Conservation (phyloP, 306 rosid species). For the Vigna nakashimae region DNA sequence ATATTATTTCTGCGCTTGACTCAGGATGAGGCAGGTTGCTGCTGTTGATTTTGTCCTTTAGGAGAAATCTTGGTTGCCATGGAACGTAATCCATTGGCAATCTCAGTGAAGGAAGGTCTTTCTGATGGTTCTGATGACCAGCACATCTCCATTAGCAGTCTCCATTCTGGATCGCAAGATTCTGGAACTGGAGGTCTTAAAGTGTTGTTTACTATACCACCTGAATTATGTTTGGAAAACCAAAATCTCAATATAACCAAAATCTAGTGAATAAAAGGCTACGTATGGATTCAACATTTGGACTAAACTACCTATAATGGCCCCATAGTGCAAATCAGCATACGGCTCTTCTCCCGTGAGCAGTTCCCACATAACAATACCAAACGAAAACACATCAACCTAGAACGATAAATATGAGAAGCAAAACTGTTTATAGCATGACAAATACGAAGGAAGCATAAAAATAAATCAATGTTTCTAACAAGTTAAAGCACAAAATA, state of each 20-base stretch:
- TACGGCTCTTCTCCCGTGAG: slow-evolving; percentile 95
- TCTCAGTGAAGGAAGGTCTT: slow-evolving; percentile 81
- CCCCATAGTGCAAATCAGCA: slow-evolving; percentile 89
- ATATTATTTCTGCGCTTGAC: slow-evolving; percentile 58
- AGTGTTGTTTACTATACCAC: slow-evolving; percentile 95
- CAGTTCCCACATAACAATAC: slow-evolving; percentile 94
- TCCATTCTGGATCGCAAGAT: slow-evolving; percentile 81
- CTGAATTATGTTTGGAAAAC: slow-evolving; percentile 52
- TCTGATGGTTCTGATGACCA: slow-evolving; percentile 90
- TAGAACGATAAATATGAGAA: slow-evolving; percentile 41
- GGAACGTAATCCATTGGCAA: slow-evolving; percentile 71
- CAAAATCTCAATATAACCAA: slow-evolving; percentile 37
- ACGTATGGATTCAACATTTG: slow-evolving; percentile 1
- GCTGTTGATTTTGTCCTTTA: slow-evolving; percentile 69
- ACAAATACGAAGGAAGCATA: slow-evolving; percentile 20
- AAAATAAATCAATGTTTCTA: slow-evolving; percentile 23
- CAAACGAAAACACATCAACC: slow-evolving; percentile 94
- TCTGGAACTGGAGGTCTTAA: slow-evolving; percentile 80
- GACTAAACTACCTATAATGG: slow-evolving; percentile 76
- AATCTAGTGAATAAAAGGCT: not conserved
- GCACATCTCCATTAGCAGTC: slow-evolving; percentile 79
- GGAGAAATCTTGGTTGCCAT: slow-evolving; percentile 76
- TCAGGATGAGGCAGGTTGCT: slow-evolving; percentile 53
- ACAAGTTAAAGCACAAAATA: slow-evolving; percentile 43
- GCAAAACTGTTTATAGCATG: slow-evolving; percentile 10